These are phyloP conservation scores for Cupressus sempervirens DNA, from an alignment of 75 land plant species.

Conservation along the genomic window DNA sequence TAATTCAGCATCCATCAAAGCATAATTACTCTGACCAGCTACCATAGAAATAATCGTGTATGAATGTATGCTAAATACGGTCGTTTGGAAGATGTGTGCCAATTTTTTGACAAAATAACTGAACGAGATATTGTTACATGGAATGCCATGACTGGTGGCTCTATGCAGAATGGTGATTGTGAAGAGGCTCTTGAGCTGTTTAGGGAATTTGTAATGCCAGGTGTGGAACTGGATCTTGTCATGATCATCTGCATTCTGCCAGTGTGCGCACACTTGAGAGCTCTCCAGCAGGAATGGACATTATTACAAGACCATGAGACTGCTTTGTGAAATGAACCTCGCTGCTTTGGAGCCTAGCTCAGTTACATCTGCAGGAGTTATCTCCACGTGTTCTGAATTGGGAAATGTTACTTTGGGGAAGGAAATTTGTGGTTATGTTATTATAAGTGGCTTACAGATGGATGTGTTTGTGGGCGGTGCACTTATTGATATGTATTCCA, in stretches of 20 bases:
- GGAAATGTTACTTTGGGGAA: constrained; percentile 39
- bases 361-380: constrained; percentile 24
- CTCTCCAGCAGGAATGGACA: constrained; percentile 20
- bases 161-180: constrained; percentile 26
- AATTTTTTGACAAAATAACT: constrained; percentile 35
- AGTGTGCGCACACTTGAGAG: constrained; percentile 18
- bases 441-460: constrained; percentile 23
- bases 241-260: constrained; percentile 41
- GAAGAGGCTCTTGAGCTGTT: constrained; percentile 21
- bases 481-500: constrained; percentile 63
- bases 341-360: constrained; percentile 21
- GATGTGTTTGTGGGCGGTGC: constrained; percentile 43
- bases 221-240: constrained; percentile 25
- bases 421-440: constrained; percentile 41
- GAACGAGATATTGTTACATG: constrained; percentile 43
- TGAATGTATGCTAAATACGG: constrained; percentile 66
- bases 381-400: constrained; percentile 46
- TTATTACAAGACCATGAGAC: constrained; percentile 17
- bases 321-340: constrained; percentile 27
- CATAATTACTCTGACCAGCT: too few species aligned
- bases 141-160: constrained; percentile 59
- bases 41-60: too few species aligned
- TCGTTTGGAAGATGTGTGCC: constrained; percentile 11
- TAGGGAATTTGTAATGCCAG: constrained; percentile 25
- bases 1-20: too few species aligned